A percentile compares a stretch with the other conserved stretches of the same genome.
These are phyloP conservation scores for Pouteria glomerata DNA, from an alignment of 148 eudicot genomes.

Conservation along the genomic window DNA sequence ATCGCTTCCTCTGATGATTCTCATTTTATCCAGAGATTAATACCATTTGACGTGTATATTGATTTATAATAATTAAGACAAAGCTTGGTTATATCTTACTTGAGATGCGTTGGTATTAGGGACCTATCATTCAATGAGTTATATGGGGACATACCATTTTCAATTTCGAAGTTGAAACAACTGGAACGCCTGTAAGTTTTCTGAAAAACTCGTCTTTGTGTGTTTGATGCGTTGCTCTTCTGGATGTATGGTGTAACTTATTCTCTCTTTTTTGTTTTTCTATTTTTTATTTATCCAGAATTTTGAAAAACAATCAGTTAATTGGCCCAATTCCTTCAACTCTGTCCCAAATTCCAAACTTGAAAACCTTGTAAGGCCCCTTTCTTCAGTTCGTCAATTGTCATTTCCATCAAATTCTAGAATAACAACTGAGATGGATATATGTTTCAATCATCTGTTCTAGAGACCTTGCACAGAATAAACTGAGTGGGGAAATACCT, in stretches of 20 bases:
- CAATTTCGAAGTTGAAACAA: constrained; percentile 87
- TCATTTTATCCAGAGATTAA: background rate
- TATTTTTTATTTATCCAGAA: constrained; percentile 34
- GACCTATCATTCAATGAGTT: constrained; percentile 85
- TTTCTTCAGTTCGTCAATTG: background rate
- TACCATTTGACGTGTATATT: too few species aligned
- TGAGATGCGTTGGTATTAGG: constrained; percentile 26
- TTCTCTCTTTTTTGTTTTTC: too few species aligned
- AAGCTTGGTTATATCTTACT: background rate
- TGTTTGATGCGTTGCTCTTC: background rate
- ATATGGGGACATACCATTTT: constrained; percentile 86
- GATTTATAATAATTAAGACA: too few species aligned
- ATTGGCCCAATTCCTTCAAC: constrained; percentile 97
- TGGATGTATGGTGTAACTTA: too few species aligned
- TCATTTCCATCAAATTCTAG: background rate
- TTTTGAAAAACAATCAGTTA: constrained; percentile 80
- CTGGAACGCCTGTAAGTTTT: constrained; percentile 72
- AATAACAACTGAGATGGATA: background rate
- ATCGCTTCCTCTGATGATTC: background rate
- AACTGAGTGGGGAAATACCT: constrained; percentile 90
- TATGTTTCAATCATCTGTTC: background rate
- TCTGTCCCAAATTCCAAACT: constrained; percentile 87
- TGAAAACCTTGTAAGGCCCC: constrained; percentile 64
- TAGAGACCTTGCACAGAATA: constrained; percentile 95
- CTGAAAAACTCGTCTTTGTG: background rate